Evolutionary conservation across 2,329 filamentous ascomycete genomes (phyloP).

Genomic region (Mariannaea sp.): DNA sequence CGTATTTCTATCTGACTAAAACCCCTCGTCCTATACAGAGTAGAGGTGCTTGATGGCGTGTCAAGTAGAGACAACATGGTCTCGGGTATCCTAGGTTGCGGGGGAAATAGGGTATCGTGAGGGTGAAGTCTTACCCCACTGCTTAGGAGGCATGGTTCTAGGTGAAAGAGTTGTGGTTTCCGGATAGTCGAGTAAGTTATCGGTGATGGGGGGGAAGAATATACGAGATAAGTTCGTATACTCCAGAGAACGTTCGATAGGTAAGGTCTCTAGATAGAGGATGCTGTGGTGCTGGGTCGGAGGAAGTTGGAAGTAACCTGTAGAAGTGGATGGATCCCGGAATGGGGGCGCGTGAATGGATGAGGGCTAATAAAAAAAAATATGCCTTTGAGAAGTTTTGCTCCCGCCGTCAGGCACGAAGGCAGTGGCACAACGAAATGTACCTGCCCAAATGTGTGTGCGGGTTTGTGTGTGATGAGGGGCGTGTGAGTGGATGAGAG

Average conservation of each 20-base stretch:
- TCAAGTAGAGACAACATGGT: no score
- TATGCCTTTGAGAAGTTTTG: conserved; percentile 10
- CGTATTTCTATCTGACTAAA: conserved; percentile 18
- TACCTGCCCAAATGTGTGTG: conserved; percentile 15
- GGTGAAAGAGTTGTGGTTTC: conserved; percentile 20
- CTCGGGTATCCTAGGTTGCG: neutral
- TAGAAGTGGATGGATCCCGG: conserved; percentile 5
- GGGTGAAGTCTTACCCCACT: conserved; percentile 47
- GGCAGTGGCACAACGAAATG: conserved; percentile 12
- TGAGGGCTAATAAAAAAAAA: conserved; percentile 17
- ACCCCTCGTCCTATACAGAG: neutral
- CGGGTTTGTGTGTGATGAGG: conserved; percentile 22
- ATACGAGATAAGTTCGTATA: no score
- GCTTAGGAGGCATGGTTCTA: conserved; percentile 50
- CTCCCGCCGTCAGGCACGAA: conserved; percentile 31
- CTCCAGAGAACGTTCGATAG: neutral
- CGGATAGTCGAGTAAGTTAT: conserved; percentile 4
- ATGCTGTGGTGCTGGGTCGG: neutral
- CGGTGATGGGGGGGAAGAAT: no score
- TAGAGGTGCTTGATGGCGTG: neutral
- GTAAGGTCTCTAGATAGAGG: no score
- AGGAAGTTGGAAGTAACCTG: conserved; percentile 10
- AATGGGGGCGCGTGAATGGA: conserved; percentile 6
- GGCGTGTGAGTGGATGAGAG: neutral
- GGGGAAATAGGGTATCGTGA: neutral